These are phyloP conservation scores for Nyssa sinensis DNA, from an alignment of 148 eudicot species.

Conservation along the genomic window DNA sequence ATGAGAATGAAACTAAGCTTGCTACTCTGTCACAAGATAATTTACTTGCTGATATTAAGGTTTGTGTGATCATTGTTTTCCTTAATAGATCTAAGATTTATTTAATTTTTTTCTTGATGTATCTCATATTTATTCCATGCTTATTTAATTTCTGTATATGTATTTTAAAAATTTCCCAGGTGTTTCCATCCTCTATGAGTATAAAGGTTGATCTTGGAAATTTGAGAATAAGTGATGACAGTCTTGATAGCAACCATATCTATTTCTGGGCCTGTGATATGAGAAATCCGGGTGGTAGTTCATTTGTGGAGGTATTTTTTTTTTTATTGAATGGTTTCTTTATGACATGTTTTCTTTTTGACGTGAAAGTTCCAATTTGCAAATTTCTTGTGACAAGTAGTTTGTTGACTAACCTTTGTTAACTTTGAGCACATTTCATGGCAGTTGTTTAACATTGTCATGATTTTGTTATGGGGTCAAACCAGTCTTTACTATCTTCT, in stretches of 20 bases:
- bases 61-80: constrained; percentile 19
- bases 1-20: constrained; percentile 78
- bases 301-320: constrained; percentile 84
- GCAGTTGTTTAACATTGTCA: not conserved
- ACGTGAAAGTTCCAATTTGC: not conserved
- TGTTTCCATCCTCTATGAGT: constrained; percentile 94
- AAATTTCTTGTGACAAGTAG: not conserved
- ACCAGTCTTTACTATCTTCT: not conserved
- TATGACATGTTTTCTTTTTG: not conserved
- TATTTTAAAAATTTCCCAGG: constrained; percentile 46
- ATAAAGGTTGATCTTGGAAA: constrained; percentile 94
- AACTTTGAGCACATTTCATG: not conserved
- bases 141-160: not conserved
- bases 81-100: not conserved
- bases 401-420: not conserved
- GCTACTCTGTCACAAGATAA: constrained; percentile 90
- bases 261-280: constrained; percentile 96
- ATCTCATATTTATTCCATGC: constrained; percentile 1
- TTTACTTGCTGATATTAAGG: constrained; percentile 88
- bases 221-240: constrained; percentile 88
- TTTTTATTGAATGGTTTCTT: not conserved
- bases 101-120: constrained; percentile 2
- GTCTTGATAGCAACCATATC: constrained; percentile 66
- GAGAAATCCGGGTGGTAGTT: constrained; percentile 98
- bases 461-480: not conserved